phyloP scores from a whole-genome alignment of 1,284 basidiomycete species.

The Rhizoctonia solani region DNA sequence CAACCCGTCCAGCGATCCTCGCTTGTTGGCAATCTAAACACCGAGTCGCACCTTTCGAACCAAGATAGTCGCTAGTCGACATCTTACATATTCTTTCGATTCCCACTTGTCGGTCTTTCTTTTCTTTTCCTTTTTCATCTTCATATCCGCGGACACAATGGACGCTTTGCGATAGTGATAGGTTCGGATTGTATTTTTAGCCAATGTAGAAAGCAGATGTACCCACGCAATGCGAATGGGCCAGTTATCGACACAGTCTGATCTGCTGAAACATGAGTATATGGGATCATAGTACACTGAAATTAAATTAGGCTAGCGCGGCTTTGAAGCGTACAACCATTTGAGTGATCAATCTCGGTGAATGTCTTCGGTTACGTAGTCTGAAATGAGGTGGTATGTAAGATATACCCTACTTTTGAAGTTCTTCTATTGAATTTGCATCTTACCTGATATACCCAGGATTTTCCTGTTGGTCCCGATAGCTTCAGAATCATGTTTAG shows the following conservation, averaged over 20 bases:
- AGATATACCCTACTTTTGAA: no score
- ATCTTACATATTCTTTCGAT: conserved; percentile 1
- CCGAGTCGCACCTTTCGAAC: not conserved
- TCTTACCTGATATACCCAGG: no score
- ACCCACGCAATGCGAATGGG: conserved; percentile 6
- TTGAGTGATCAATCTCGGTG: no score
- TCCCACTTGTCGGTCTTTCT: not conserved
- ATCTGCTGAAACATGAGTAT: not conserved
- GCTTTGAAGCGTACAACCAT: no score
- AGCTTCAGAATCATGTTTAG: no score
- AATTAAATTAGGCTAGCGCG: no score
- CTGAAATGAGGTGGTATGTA: no score
- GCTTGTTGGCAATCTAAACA: conserved; percentile 10
- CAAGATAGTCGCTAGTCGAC: conserved; percentile 16
- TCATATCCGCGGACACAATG: conserved; percentile 21
- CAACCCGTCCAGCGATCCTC: conserved; percentile 27
- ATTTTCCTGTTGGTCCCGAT: no score
- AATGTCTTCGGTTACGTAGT: no score
- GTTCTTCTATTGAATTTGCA: no score
- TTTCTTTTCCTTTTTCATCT: conserved; percentile 7
- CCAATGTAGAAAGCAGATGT: conserved; percentile 30
- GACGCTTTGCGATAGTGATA: conserved; percentile 31
- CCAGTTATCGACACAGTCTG: not conserved
- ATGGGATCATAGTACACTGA: not conserved
- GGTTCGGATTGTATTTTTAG: conserved; percentile 4